Conservation (phyloP, 768 basidiomycete genomes). For the Tricholomella constricta region DNA sequence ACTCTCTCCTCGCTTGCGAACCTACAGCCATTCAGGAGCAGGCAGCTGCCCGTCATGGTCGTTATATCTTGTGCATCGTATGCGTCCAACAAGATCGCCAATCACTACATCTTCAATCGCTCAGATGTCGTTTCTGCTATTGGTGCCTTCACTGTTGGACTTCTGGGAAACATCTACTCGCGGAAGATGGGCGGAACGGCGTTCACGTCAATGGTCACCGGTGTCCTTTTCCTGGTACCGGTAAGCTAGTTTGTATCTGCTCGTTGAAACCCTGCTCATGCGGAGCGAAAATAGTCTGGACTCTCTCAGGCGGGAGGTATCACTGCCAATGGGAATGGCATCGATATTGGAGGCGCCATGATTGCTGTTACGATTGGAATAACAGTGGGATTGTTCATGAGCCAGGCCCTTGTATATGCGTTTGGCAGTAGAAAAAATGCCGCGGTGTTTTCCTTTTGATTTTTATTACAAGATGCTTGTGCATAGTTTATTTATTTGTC, state of each 20-base stretch:
- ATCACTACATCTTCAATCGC: conserved; percentile 82
- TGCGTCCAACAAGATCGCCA: conserved; percentile 78
- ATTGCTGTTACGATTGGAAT: conserved; percentile 90
- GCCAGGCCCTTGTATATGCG: conserved; percentile 83
- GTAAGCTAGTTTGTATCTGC: conserved; percentile 45
- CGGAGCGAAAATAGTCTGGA: conserved; percentile 56
- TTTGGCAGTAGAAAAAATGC: conserved; percentile 85
- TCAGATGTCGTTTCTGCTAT: conserved; percentile 85
- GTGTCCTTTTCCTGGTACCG: conserved; percentile 84
- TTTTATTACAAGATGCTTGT: neutral
- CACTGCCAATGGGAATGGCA: conserved; percentile 76
- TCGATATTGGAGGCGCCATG: conserved; percentile 87
- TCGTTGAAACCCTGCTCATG: neutral
- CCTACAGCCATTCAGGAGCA: conserved; percentile 72
- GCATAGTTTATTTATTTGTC: neutral
- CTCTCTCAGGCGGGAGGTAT: conserved; percentile 87
- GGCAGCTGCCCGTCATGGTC: conserved; percentile 81
- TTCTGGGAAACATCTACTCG: conserved; percentile 81
- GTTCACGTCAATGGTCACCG: conserved; percentile 90
- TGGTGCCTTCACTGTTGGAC: conserved; percentile 79
- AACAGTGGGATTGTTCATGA: conserved; percentile 87
- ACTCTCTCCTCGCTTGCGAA: conserved; percentile 73
- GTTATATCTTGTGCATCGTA: conserved; percentile 80
- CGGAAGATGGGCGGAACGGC: conserved; percentile 83
- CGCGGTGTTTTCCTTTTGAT: conserved; percentile 81